phyloP scores from a whole-genome alignment of 1,284 basidiomycete species.

The Ustilago loliicola region DNA sequence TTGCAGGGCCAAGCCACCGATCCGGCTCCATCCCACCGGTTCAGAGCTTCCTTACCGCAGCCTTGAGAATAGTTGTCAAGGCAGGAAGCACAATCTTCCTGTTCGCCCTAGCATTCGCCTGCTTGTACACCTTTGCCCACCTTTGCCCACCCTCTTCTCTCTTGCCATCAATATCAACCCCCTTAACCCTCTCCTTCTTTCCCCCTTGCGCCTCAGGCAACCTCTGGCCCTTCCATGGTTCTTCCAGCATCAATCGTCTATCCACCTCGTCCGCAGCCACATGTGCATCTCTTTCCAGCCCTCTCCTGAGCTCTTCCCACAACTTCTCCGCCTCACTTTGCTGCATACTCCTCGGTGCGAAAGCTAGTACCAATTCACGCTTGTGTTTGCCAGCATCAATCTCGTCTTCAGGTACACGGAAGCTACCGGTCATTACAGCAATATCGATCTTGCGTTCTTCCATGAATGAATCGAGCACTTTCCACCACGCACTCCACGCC shows the following conservation, averaged over 20 bases:
- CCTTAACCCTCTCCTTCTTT: slow-evolving; percentile 56
- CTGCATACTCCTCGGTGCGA: slow-evolving; percentile 26
- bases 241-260: slow-evolving; percentile 44
- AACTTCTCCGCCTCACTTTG: slow-evolving; percentile 35
- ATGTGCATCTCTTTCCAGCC: slow-evolving; percentile 27
- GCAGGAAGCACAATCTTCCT: slow-evolving; percentile 65
- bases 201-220: slow-evolving; percentile 42
- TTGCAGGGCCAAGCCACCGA: too few relatives aligned
- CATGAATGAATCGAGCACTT: slow-evolving; percentile 51
- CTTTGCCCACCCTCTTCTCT: slow-evolving; percentile 18
- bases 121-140: slow-evolving; percentile 58
- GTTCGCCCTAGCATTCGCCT: slow-evolving; percentile 63
- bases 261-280: slow-evolving; percentile 22
- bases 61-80: slow-evolving; percentile 47
- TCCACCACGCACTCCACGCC: slow-evolving; percentile 62
- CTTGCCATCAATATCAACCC: slow-evolving; percentile 42
- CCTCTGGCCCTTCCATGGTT: slow-evolving; percentile 59
- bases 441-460: slow-evolving; percentile 51
- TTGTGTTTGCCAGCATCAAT: slow-evolving; percentile 56
- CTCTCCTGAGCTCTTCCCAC: slow-evolving; percentile 33
- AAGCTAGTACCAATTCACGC: slow-evolving; percentile 58
- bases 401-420: slow-evolving; percentile 44
- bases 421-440: slow-evolving; percentile 59
- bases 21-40: too few relatives aligned
- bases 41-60: slow-evolving; percentile 38